Evolutionary conservation across 2,329 filamentous ascomycete species (phyloP), one percentile per base, ranked within the genome.

Genomic region (Fusarium euwallaceae): DNA sequence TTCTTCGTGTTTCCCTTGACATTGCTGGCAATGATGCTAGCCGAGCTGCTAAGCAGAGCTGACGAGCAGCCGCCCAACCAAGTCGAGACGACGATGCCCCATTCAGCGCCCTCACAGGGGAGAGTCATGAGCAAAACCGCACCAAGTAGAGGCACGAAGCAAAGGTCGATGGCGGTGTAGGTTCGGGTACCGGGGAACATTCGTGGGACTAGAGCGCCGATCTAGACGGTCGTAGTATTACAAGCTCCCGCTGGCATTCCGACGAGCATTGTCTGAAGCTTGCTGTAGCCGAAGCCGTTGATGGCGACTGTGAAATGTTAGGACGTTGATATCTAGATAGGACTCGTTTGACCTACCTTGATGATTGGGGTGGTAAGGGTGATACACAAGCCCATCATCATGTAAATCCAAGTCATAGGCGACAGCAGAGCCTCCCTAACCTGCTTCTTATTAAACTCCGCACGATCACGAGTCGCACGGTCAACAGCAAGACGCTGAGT

Each of bases 1-100:
- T 84, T 83, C 73, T 88, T 88, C 1, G 87, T 88, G 75, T 88
- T 88, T 0, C 87, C 86, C 61, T 87, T 86, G 29, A 88, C 82
- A 64, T 88, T 88, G 20, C 41, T 45, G 7, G 41, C 41, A 22
- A 22, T 14, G 22, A 22, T 22, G 22, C 22, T 22, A 16, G 41
- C 41, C 4, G 41, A 24, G 41, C 41, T 45, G 4, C 41, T 45
- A 2, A 45, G 41, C 12, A 45, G 20, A 2, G 41, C 41, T 5
- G 41, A 14, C 3, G 41, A 45, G 41, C 41, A 45, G 16, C 12
- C 41, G 2, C 41, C 81, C 29, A 88, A 78, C 87, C 87, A 88
- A 0, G 86, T 83, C 0, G 85, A 82, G 3, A 84, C 83, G 22
- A 88, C 86, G 67, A 88, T 82, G 5, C 84, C 85, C 87, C 87